These are phyloP conservation scores for Apiosordaria backusii DNA, from an alignment of 495 filamentous ascomycete species.

Conservation along the genomic window DNA sequence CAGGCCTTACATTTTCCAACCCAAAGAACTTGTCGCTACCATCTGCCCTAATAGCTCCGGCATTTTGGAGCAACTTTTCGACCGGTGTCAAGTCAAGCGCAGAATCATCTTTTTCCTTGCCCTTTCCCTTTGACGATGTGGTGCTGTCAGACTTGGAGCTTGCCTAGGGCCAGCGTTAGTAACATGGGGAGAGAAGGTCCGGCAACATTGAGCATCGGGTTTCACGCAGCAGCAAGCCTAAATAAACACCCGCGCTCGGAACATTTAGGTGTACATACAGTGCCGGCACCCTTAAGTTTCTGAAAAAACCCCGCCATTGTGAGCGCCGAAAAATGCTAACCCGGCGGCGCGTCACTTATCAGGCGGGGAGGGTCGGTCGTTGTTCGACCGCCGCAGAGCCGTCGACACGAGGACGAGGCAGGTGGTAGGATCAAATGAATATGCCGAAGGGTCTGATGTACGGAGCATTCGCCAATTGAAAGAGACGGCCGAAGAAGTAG, in stretches of 20 bases:
- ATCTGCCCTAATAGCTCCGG: conserved; percentile 74
- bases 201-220: background rate
- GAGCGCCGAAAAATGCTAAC: conserved; percentile 19
- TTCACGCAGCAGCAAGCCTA: conserved; percentile 14
- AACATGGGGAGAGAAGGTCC: conserved; percentile 1
- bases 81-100: conserved; percentile 67
- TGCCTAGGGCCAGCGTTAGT: conserved; percentile 23
- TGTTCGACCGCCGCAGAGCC: conserved; percentile 4
- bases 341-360: conserved; percentile 19
- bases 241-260: conserved; percentile 14
- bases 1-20: conserved; percentile 81
- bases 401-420: background rate
- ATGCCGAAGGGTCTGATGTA: background rate
- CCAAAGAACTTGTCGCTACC: conserved; percentile 99
- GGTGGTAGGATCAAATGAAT: background rate
- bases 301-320: conserved; percentile 46
- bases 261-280: conserved; percentile 24
- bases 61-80: conserved; percentile 76
- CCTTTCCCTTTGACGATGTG: conserved; percentile 37
- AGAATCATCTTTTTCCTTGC: conserved; percentile 67
- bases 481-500: background rate
- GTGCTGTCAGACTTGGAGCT: conserved; percentile 38
- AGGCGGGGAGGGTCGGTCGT: conserved; percentile 11
- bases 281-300: conserved; percentile 40
- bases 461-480: background rate